A percentile compares a stretch with the other conserved stretches of the same genome.
phyloP scores from a whole-genome alignment of 352 stramenopile species.

The Phytopythium cucurbitacearum region DNA sequence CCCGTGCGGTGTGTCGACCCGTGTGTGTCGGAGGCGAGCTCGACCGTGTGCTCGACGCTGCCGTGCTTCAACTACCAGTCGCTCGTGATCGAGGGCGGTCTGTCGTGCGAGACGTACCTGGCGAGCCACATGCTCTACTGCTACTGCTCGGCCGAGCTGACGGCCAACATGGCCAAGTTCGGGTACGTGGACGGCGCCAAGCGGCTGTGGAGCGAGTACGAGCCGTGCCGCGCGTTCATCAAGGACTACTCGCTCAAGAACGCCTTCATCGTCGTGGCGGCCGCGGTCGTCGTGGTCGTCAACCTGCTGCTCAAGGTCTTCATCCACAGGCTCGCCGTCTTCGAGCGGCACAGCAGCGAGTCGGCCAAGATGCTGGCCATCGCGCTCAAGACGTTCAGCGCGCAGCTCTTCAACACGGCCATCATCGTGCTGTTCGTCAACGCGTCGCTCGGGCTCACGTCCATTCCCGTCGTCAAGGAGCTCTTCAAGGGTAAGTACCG shows the following conservation, averaged over 20 bases:
- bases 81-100: conserved; percentile 17
- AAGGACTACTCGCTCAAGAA: conserved; percentile 67
- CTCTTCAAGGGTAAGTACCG: conserved; percentile 74
- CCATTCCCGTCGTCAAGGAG: conserved; percentile 40
- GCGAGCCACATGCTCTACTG: conserved; percentile 67
- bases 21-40: conserved; percentile 54
- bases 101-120: conserved; percentile 55
- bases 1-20: conserved; percentile 45
- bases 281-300: conserved; percentile 64
- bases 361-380: conserved; percentile 71
- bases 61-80: conserved; percentile 56
- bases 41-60: conserved; percentile 49
- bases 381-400: conserved; percentile 72
- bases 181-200: conserved; percentile 51
- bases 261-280: conserved; percentile 58
- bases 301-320: conserved; percentile 75
- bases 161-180: conserved; percentile 33
- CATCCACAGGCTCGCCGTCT: conserved; percentile 55
- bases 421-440: conserved; percentile 83
- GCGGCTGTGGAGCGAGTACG: conserved; percentile 44
- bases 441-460: conserved; percentile 34
- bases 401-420: conserved; percentile 83
- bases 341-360: conserved; percentile 79
- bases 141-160: conserved; percentile 54
- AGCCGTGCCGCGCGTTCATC: conserved; percentile 63